phyloP scores from a whole-genome alignment of 768 basidiomycete species.

The Serendipita sp. region DNA sequence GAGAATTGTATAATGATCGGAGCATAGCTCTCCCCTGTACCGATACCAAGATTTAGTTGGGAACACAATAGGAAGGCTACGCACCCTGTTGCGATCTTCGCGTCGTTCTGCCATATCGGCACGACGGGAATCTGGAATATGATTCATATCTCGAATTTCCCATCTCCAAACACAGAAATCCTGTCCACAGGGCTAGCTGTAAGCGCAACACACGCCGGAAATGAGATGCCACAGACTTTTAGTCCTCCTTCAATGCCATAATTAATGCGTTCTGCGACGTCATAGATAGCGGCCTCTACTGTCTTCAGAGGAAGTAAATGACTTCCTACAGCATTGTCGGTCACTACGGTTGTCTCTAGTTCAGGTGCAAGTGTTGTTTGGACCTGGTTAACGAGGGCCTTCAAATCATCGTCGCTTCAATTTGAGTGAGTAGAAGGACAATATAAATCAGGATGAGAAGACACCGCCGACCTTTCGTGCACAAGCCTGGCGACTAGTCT shows the following conservation, averaged over 20 bases:
- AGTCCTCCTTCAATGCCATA: constrained; percentile 53
- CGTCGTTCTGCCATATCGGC: constrained; percentile 46
- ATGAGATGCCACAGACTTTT: constrained; percentile 11
- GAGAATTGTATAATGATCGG: constrained; percentile 33
- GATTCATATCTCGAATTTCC: constrained; percentile 54
- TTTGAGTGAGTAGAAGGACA: constrained; percentile 5
- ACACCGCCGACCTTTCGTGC: constrained; percentile 56
- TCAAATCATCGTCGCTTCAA: constrained; percentile 52
- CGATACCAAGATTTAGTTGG: background rate
- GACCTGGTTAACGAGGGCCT: constrained; percentile 48
- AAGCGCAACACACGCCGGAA: constrained; percentile 19
- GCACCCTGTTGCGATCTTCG: constrained; percentile 48
- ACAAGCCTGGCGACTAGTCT: constrained; percentile 67
- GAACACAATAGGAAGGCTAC: constrained; percentile 13
- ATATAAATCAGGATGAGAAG: background rate
- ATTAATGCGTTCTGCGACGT: constrained; percentile 50
- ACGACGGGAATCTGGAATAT: constrained; percentile 48
- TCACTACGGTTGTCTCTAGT: constrained; percentile 20
- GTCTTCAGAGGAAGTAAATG: constrained; percentile 28
- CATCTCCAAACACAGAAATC: constrained; percentile 68
- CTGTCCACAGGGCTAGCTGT: constrained; percentile 24
- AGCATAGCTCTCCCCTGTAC: constrained; percentile 45
- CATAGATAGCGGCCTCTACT: constrained; percentile 50
- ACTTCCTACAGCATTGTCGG: constrained; percentile 17
- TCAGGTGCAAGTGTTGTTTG: constrained; percentile 51